Evolutionary conservation across 164 flowering plant species (phyloP), one percentile per base, ranked within the genome.

Genomic region (Chloranthus sessilifolius): DNA sequence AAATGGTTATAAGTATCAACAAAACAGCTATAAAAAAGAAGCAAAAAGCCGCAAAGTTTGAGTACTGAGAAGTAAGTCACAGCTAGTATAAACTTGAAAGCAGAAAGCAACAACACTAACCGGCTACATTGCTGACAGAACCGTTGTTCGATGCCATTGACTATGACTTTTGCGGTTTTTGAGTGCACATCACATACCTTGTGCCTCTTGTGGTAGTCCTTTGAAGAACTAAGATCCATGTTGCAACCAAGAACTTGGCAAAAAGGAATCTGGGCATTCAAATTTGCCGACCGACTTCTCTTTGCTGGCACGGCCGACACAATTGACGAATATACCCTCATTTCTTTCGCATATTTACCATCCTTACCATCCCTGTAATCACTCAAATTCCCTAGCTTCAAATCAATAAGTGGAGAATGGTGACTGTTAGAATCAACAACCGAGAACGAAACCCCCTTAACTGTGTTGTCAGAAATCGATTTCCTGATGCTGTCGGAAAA

Each of bases 191-290:
- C 92, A 54, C 97, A 89, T 24, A 89, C 95, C 74, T 73, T 85
- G 51, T 85, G 95, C 71, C 90, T 68, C 69, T 74, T 85, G 72
- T 89, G 90, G 66, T 89, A 89, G n/a, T 85, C 95, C 65, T 89
- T 89, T 3, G 79, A 73, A 29, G 69, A 59, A 61, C 79, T 79
- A 23, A 89, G 87, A 66, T 85, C 90, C 64, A 72, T 75, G 40
- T 71, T 71, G 58, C 95, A 85, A 29, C 90, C 92, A 69, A 58
- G 62, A 39, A 89, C 97, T 69, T 89, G 95, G 65, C 97, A 89
- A 56, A 61, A 67, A 29, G 76, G 72, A 42, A 56, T 62, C 56
- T 74, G 79, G 19, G 70, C 58, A 31, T 48, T 61, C 55, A 65
- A 44, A 42, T 62, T 62, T 7, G 56, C 26, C 0, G 56, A 36